Base-by-base conservation (phyloP, 495 filamentous ascomycete genomes). In the Haplographium delicatum region DNA sequence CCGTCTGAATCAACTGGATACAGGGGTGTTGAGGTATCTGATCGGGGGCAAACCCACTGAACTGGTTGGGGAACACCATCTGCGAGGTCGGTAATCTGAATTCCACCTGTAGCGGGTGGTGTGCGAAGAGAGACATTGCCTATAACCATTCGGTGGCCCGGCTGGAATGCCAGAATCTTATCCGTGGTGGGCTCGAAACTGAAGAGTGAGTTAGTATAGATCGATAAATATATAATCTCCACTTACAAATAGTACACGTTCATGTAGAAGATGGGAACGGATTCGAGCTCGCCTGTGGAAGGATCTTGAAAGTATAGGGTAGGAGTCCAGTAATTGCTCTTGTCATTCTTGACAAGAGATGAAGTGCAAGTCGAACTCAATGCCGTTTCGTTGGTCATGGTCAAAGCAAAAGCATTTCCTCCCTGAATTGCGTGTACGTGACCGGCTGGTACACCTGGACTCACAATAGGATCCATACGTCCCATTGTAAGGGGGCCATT, bases 281-380 rank as follows among this genome's bases (percentile, higher is more conserved):
- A 71, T 55, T 81, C 77, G 61, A 93, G 85, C 34, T 70, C 73
- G 7, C 80, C 80, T 50, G 84, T 85, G 53, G 74, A 66, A 19
- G 51, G 51, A n/a, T 75, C 74, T 25, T 78, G 71, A 65, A 79
- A 87, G 63, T 80, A 87, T 10, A 89, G 66, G 47, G 62, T 64
- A 1, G 86, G 82, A 8, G 78, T 76, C 86, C 86, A 89, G 69
- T 90, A 89, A 63, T 82, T 86, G 53, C 78, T 83, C 51, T 80
- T 66, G 64, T 90, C 86, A 48, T 75, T 63, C 40, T 74, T 78
- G 25, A 83, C 72, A 1, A 67, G 66, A 53, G 83, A 84, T 1
- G 82, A 76, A 28, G 81, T 82, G 62, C 85, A 89, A 9, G 68
- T 72, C 0, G 83, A 80, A 22, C 59, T 51, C 30, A 76, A 72